Conservation (phyloP, 768 basidiomycete genomes). For the Kwoniella mangroviensis region DNA sequence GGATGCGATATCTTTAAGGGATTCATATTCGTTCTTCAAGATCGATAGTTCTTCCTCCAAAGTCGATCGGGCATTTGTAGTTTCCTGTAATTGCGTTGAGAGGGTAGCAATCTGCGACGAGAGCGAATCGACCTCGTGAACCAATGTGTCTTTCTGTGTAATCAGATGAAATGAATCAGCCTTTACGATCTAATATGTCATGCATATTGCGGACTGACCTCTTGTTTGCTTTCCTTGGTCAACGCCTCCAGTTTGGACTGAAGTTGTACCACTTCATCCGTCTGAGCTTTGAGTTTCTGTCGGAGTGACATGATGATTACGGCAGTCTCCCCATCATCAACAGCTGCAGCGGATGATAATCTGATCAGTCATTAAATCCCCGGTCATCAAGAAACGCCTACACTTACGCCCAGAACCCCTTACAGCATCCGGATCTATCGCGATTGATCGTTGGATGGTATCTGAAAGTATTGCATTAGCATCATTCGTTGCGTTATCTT, state of each 20-base stretch:
- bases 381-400: neutral
- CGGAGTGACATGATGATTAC: conserved; percentile 83
- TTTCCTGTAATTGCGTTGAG: conserved; percentile 34
- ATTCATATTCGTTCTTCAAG: conserved; percentile 14
- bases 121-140: conserved; percentile 50
- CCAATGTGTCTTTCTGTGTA: conserved; percentile 46
- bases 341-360: conserved; percentile 53
- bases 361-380: neutral
- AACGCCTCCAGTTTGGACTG: conserved; percentile 52
- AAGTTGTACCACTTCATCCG: conserved; percentile 60
- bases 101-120: conserved; percentile 50
- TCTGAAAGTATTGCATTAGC: conserved; percentile 39
- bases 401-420: conserved; percentile 49
- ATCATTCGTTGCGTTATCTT: conserved; percentile 16
- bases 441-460: conserved; percentile 60
- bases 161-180: neutral
- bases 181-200: neutral
- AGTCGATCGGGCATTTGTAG: conserved; percentile 11
- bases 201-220: conserved; percentile 38
- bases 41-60: conserved; percentile 18
- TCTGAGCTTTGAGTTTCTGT: conserved; percentile 79
- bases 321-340: conserved; percentile 72
- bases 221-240: conserved; percentile 54
- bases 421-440: conserved; percentile 59
- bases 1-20: conserved; percentile 13